Base-by-base conservation (phyloP, 208 protist genomes). In the Trypanosoma boissoni region DNA sequence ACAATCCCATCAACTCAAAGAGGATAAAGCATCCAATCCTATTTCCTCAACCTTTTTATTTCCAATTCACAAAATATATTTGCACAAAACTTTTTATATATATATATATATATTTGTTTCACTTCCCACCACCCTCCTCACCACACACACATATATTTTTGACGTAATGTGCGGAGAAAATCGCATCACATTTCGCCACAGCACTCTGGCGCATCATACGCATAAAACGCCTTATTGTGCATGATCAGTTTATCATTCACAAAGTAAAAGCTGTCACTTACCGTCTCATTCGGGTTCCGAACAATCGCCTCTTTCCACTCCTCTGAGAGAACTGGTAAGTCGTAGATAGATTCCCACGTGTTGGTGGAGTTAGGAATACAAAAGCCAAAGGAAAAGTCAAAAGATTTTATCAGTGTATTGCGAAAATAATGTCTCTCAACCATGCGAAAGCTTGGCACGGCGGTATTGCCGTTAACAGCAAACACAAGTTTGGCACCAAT, bases 341-440 rank as follows among this genome's bases (percentile, higher is more conserved):
- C 81, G 71, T 98, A 98, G 51, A 98, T 97, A 32, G 83, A 75
- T 68, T 98, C 95, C 92, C 93, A 98, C 28, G 87, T 89, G 79
- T 98, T 98, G 12, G 81, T 93, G 21, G 90, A 96, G 72, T 96
- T 92, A 0, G 97, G 97, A 64, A 98, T 98, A 75, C 92, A 97
- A 56, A 98, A 98, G 28, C 91, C 92, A 68, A 98, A 98, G 41
- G 72, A 66, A 57, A 98, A 98, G 74, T 98, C 97, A 70, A 97
- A 98, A 10, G 69, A 82, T 68, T 98, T 97, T 51, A 98, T 74
- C 4, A 98, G 71, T 61, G 65, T 80, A 63, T 97, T 85, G 12
- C 91, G 76, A 70, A 98, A 98, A 75, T 98, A 98, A 74, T 98
- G 94, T 12, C 97, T 91, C 78, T 98, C 97, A 58, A 98, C 97